Conservation (phyloP, 352 stramenopile genomes). For the Globisporangium viniferum region DNA sequence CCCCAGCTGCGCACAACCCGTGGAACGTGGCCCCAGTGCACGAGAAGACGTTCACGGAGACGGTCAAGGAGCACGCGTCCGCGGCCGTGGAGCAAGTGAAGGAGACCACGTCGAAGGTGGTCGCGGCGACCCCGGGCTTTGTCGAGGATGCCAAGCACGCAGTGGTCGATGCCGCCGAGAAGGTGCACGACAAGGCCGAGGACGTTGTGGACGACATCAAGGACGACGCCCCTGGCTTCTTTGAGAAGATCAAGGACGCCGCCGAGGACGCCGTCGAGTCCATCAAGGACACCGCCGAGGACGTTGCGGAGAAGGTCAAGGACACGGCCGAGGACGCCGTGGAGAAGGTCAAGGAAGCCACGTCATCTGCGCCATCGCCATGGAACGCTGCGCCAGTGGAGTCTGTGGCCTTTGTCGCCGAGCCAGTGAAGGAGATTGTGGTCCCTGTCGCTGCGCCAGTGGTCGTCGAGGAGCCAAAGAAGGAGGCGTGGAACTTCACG, state of each 20-base stretch:
- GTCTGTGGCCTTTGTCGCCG: conserved; percentile 10
- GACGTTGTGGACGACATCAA: conserved; percentile 22
- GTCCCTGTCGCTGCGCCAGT: conserved; percentile 3
- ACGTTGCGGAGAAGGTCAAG: conserved; percentile 19
- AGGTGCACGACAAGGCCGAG: conserved; percentile 20
- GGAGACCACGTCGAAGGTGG: conserved; percentile 12
- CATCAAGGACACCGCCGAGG: conserved; percentile 13
- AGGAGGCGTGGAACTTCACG: conserved; percentile 29
- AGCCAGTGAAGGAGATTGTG: conserved; percentile 23
- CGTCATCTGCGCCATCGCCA: conserved; percentile 13
- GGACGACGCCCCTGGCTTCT: conserved; percentile 3
- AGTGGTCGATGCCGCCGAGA: conserved; percentile 12
- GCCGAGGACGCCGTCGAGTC: conserved; percentile 13
- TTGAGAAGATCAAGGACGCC: conserved; percentile 14
- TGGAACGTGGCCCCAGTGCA: conserved; percentile 40
- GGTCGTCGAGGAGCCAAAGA: conserved; percentile 17
- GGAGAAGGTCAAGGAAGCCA: conserved; percentile 15
- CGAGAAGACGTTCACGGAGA: conserved; percentile 23
- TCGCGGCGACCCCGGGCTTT: conserved; percentile 19
- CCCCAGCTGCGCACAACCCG: conserved; percentile 16
- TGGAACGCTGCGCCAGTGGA: conserved; percentile 21
- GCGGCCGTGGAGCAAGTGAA: conserved; percentile 14
- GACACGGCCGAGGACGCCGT: conserved; percentile 7
- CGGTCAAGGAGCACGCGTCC: conserved; percentile 15
- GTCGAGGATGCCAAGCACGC: conserved; percentile 20